phyloP scores from a whole-genome alignment of 208 protist species.

The Zelonia costaricensis region DNA sequence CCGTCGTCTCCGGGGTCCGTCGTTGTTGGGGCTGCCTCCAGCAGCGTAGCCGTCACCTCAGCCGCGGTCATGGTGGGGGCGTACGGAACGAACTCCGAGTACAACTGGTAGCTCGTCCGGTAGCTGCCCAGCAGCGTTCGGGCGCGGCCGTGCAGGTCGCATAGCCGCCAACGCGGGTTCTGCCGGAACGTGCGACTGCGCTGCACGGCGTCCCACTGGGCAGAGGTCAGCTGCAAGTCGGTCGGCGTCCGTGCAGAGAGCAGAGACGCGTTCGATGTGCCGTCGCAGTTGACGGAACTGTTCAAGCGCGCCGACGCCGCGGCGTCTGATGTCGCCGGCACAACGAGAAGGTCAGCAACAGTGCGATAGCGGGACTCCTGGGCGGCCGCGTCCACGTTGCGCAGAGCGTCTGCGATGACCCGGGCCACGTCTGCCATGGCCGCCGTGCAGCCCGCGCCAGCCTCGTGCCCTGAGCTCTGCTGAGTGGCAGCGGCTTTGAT shows the following conservation, averaged over 20 bases:
- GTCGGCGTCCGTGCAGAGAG: too few relatives aligned
- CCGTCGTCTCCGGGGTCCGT: neutral
- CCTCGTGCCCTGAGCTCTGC: too few relatives aligned
- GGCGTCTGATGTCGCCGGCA: neutral
- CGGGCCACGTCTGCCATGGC: neutral
- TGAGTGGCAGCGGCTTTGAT: slow-evolving; percentile 15
- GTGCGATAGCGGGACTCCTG: slow-evolving; percentile 6
- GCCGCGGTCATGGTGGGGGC: neutral
- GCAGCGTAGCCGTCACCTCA: neutral
- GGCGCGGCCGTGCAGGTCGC: slow-evolving; percentile 43
- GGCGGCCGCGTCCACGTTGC: neutral
- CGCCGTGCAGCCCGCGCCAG: neutral
- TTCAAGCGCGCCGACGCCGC: too few relatives aligned
- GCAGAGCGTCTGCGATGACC: slow-evolving; percentile 17
- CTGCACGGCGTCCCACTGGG: slow-evolving; percentile 55
- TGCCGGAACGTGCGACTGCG: slow-evolving; percentile 53
- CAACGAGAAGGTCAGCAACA: slow-evolving; percentile 19
- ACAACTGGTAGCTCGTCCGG: slow-evolving; percentile 65
- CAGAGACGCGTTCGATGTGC: too few relatives aligned
- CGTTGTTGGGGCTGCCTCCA: neutral
- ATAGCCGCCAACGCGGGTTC: slow-evolving; percentile 51
- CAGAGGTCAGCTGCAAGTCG: slow-evolving; percentile 36
- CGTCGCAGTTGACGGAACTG: neutral
- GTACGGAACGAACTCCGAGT: slow-evolving; percentile 74
- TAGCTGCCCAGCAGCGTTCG: slow-evolving; percentile 73